These are phyloP conservation scores for Verbascum thapsus DNA, from an alignment of 257 asterid genomes.

Conservation along the genomic window DNA sequence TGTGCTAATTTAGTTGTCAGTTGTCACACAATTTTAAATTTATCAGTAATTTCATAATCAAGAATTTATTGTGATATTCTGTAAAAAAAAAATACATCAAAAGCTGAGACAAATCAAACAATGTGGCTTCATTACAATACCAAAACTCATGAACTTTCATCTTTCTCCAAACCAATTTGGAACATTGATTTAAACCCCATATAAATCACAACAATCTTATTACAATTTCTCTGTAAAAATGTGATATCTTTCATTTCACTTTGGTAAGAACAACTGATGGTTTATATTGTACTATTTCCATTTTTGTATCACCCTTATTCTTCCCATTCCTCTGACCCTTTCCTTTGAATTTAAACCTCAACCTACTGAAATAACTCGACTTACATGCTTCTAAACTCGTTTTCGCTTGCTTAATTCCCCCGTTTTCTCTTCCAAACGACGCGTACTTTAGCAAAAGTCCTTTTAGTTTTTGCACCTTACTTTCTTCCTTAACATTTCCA, in stretches of 20 bases:
- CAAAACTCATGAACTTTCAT: not conserved
- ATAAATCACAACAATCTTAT: constrained; percentile 7
- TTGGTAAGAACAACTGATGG: constrained; percentile 40
- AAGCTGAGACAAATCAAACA: too few relatives aligned
- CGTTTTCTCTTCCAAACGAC: constrained; percentile 45
- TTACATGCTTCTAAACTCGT: constrained; percentile 32
- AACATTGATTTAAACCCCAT: not conserved
- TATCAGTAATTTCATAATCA: too few relatives aligned
- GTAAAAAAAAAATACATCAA: too few relatives aligned
- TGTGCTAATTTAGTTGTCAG: too few relatives aligned
- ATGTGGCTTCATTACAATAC: constrained; percentile 4
- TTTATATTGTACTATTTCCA: constrained; percentile 44
- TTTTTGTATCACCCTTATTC: constrained; percentile 39
- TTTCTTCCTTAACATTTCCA: constrained; percentile 25
- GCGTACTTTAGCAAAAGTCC: constrained; percentile 53
- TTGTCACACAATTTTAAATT: too few relatives aligned
- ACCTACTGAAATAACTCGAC: constrained; percentile 39
- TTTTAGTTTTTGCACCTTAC: constrained; percentile 47
- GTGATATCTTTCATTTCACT: constrained; percentile 12
- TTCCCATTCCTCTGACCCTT: constrained; percentile 30
- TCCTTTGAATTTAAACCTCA: constrained; percentile 55
- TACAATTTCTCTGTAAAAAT: not conserved
- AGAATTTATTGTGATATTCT: too few relatives aligned
- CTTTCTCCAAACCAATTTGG: not conserved
- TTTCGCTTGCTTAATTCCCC: constrained; percentile 34